Evolutionary conservation across 495 filamentous ascomycete genomes (phyloP).

Genomic region (Penicillium desertorum): DNA sequence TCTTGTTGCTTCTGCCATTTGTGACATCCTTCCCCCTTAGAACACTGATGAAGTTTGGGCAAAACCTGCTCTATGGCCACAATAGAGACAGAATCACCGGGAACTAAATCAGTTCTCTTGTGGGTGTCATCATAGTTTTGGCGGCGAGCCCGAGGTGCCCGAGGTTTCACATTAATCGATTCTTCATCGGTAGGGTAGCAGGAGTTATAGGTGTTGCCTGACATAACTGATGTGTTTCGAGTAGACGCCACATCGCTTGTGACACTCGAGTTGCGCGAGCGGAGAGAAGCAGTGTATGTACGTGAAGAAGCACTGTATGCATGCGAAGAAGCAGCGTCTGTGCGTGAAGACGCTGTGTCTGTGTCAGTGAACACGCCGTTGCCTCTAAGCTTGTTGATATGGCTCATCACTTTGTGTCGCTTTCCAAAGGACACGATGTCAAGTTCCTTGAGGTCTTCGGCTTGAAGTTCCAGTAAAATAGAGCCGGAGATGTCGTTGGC

Average conservation of each 20-base stretch:
- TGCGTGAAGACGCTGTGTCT: background rate
- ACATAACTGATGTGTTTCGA: constrained; percentile 1
- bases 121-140: constrained; percentile 36
- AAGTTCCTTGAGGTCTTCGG: constrained; percentile 91
- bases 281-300: too few relatives aligned
- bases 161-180: background rate
- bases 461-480: constrained; percentile 80
- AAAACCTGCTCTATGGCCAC: constrained; percentile 88
- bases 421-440: constrained; percentile 92
- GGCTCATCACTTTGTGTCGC: constrained; percentile 79
- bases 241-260: constrained; percentile 2
- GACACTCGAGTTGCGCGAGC: constrained; percentile 5
- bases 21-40: constrained; percentile 84
- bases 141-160: constrained; percentile 1
- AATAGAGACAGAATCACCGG: constrained; percentile 82
- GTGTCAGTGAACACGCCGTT: constrained; percentile 27
- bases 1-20: constrained; percentile 73
- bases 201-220: constrained; percentile 27
- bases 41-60: constrained; percentile 80
- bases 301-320: too few relatives aligned
- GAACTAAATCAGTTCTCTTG: constrained; percentile 63
- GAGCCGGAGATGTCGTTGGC: constrained; percentile 87
- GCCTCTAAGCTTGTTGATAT: constrained; percentile 70
- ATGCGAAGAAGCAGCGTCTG: too few relatives aligned
- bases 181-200: constrained; percentile 5